Percentiles rank a stretch among this genome's conserved stretches.
Evolutionary conservation across 73 alveolate genomes (phyloP).

Genomic region (Loxodes magnus): DNA sequence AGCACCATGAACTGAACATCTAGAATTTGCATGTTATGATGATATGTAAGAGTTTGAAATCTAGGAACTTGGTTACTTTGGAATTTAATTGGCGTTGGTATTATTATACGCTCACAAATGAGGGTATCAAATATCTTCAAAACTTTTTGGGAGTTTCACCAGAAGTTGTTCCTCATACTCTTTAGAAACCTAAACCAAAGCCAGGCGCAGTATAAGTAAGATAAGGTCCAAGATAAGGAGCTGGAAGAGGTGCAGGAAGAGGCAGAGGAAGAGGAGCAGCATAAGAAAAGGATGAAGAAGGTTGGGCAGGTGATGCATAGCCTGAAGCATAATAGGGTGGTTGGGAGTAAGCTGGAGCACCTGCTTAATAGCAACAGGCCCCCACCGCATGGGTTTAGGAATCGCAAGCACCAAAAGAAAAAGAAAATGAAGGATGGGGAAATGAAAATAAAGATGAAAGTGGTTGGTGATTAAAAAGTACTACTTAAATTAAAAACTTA

Average conservation of each 20-base stretch:
- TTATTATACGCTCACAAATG: conserved; percentile 68
- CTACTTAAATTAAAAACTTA: no score
- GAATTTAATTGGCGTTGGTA: conserved; percentile 86
- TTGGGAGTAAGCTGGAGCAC: no score
- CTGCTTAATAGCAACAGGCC: no score
- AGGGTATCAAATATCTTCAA: conserved; percentile 72
- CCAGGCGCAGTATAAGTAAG: conserved; percentile 13
- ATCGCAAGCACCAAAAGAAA: no score
- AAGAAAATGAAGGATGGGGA: no score
- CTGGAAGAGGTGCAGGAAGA: conserved; percentile 27
- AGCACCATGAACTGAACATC: conserved; percentile 62
- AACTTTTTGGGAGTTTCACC: conserved; percentile 75
- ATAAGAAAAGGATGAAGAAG: no score
- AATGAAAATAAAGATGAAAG: no score
- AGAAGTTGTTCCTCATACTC: conserved; percentile 68
- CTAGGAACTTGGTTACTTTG: conserved; percentile 56
- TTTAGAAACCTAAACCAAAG: conserved; percentile 39
- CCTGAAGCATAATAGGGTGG: no score
- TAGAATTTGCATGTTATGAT: conserved; percentile 76
- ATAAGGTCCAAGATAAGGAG: conserved; percentile 22
- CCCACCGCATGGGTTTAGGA: no score
- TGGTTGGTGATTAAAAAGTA: no score
- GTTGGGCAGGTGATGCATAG: no score
- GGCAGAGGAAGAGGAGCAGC: conserved; percentile 28
- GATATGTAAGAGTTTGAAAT: conserved; percentile 64